These are phyloP conservation scores for Blastobotrys petasosporus DNA, from an alignment of 1,139 yeast species.

Conservation along the genomic window DNA sequence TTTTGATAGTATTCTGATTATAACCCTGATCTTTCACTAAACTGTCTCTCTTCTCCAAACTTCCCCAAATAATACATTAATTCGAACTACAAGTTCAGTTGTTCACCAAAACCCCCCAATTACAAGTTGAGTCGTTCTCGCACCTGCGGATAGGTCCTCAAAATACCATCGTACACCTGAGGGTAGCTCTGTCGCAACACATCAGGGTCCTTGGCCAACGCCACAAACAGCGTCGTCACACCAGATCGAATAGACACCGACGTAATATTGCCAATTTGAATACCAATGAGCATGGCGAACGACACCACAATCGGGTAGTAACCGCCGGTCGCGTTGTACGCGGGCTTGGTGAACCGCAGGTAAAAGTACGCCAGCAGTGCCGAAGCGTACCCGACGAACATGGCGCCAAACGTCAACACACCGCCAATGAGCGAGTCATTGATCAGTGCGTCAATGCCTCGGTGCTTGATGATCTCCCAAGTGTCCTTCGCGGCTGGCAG, in stretches of 20 bases:
- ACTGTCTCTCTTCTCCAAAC: too few species aligned
- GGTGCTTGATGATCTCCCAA: slow-evolving; percentile 66
- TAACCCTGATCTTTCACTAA: too few species aligned
- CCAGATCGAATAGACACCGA: slow-evolving; percentile 76
- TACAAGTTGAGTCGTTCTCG: slow-evolving; percentile 36
- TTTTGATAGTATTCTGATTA: too few species aligned
- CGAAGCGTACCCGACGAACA: slow-evolving; percentile 62
- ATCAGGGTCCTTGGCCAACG: slow-evolving; percentile 84
- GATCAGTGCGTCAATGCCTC: slow-evolving; percentile 81
- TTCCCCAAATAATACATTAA: too few species aligned
- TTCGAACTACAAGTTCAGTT: too few species aligned
- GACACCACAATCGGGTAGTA: slow-evolving; percentile 75
- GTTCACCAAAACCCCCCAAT: too few species aligned
- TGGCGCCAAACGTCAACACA: slow-evolving; percentile 64
- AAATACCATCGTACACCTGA: slow-evolving; percentile 63
- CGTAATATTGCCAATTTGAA: slow-evolving; percentile 70
- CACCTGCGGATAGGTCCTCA: slow-evolving; percentile 71
- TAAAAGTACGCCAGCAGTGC: slow-evolving; percentile 69
- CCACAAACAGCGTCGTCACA: slow-evolving; percentile 78
- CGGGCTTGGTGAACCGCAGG: slow-evolving; percentile 66
- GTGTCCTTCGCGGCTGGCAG: slow-evolving; percentile 74
- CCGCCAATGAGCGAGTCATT: slow-evolving; percentile 80
- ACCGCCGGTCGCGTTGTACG: slow-evolving; percentile 58
- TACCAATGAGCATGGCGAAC: slow-evolving; percentile 65
- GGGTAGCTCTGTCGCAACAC: slow-evolving; percentile 74